Percentiles rank a stretch among this genome's conserved stretches.
Evolutionary conservation across 805 yeast genomes (phyloP).

Genomic region (Metschnikowia baotianmanensis): DNA sequence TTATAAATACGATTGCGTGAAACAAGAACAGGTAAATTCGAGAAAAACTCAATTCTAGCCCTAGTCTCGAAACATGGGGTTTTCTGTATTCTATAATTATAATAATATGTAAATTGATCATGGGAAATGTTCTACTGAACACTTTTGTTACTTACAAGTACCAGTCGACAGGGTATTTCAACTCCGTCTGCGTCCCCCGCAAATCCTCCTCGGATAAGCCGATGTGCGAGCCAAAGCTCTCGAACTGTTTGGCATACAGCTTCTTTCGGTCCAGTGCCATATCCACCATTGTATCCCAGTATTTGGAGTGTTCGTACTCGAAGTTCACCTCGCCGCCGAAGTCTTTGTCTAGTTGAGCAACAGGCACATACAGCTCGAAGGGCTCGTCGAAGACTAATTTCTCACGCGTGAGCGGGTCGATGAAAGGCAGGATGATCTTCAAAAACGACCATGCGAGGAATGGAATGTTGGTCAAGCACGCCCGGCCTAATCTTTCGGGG

Average conservation of each 20-base stretch:
- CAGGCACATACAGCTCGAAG: constrained; percentile 77
- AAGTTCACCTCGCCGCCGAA: constrained; percentile 88
- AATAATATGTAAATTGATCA: too few species aligned
- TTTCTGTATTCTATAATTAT: too few species aligned
- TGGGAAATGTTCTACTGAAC: too few species aligned
- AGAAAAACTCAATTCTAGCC: too few species aligned
- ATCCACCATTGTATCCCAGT: constrained; percentile 71
- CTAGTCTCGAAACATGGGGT: too few species aligned
- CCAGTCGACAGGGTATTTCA: constrained; percentile 26
- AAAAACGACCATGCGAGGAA: constrained; percentile 91
- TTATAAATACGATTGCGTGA: too few species aligned
- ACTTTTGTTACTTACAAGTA: constrained; percentile 1
- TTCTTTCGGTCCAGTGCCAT: constrained; percentile 57
- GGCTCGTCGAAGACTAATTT: constrained; percentile 92
- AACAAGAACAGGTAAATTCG: too few species aligned
- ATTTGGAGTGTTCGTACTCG: constrained; percentile 72
- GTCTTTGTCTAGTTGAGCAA: constrained; percentile 73
- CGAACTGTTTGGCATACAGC: constrained; percentile 67
- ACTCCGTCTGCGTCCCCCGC: constrained; percentile 44
- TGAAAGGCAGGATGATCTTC: constrained; percentile 89
- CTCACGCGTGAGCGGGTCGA: constrained; percentile 92
- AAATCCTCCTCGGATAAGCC: constrained; percentile 85
- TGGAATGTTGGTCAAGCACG: constrained; percentile 88
- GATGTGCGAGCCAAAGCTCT: constrained; percentile 63
- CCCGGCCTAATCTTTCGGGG: constrained; percentile 95